phyloP scores from a whole-genome alignment of 1,284 basidiomycete species.

The Irpex lacteus region DNA sequence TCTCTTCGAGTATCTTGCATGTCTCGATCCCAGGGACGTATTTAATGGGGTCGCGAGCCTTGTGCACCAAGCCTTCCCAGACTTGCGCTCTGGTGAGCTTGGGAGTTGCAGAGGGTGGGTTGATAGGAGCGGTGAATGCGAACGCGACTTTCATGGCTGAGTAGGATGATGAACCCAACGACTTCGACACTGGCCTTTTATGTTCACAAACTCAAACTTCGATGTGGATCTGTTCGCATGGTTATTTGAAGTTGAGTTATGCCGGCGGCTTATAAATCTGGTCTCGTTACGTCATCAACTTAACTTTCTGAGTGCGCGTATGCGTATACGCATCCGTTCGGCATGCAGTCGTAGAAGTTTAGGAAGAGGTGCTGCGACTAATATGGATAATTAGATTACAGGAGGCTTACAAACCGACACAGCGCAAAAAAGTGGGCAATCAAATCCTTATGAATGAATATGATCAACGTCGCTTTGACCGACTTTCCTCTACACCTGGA shows the following conservation, averaged over 20 bases:
- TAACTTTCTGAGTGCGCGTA: too few species aligned
- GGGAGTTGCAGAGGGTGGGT: conserved; percentile 6
- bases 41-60: conserved; percentile 10
- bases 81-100: conserved; percentile 11
- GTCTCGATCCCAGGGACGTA: conserved; percentile 7
- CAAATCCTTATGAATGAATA: not conserved
- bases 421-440: not conserved
- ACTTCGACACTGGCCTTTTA: not conserved
- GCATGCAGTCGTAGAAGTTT: too few species aligned
- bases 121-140: conserved; percentile 10
- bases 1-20: conserved; percentile 12
- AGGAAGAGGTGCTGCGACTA: too few species aligned
- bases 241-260: too few species aligned
- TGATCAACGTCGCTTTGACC: conserved; percentile 30
- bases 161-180: not conserved
- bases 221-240: too few species aligned
- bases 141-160: conserved; percentile 9
- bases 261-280: too few species aligned
- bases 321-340: too few species aligned
- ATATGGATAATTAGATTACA: too few species aligned
- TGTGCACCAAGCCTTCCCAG: conserved; percentile 11
- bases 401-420: not conserved
- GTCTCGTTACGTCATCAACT: too few species aligned
- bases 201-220: too few species aligned
- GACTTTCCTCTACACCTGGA: conserved; percentile 29